phyloP scores from a whole-genome alignment of 176 grass and related monocot species.

The Alopecurus myosuroides region DNA sequence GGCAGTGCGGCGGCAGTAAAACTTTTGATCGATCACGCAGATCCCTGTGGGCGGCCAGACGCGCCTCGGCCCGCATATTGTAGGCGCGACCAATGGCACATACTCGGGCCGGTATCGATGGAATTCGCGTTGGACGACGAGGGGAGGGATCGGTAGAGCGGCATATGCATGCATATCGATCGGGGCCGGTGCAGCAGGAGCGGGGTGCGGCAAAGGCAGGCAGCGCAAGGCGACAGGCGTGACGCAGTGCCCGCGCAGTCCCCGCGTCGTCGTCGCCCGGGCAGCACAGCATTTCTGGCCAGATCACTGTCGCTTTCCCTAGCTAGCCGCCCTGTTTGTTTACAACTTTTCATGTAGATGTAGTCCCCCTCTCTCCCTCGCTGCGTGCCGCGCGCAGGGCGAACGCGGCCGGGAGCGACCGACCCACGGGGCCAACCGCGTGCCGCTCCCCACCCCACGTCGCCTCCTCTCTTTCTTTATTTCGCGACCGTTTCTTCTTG shows the following conservation, averaged over 20 bases:
- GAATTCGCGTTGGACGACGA: background rate
- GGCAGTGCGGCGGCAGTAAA: too few relatives aligned
- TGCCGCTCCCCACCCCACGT: conserved; percentile 11
- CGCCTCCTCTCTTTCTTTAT: background rate
- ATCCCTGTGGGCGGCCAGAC: background rate
- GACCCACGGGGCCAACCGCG: conserved; percentile 43
- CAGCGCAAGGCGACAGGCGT: conserved; percentile 16
- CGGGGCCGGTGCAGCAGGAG: too few relatives aligned
- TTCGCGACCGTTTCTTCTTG: background rate
- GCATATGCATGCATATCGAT: too few relatives aligned
- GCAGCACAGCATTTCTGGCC: conserved; percentile 20
- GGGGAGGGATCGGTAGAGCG: too few relatives aligned
- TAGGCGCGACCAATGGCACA: background rate
- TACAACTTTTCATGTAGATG: background rate
- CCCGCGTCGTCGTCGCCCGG: conserved; percentile 24
- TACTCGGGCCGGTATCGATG: background rate
- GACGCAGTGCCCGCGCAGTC: conserved; percentile 12
- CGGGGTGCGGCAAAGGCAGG: too few relatives aligned
- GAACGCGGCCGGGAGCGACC: conserved; percentile 19
- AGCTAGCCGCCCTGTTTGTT: background rate
- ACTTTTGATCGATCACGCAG: background rate
- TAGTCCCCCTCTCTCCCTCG: background rate
- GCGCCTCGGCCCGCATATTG: background rate
- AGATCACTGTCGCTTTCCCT: conserved; percentile 26
- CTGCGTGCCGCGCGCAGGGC: background rate